phyloP scores from a whole-genome alignment of 768 basidiomycete genomes.

The Solioccasus polychromus region DNA sequence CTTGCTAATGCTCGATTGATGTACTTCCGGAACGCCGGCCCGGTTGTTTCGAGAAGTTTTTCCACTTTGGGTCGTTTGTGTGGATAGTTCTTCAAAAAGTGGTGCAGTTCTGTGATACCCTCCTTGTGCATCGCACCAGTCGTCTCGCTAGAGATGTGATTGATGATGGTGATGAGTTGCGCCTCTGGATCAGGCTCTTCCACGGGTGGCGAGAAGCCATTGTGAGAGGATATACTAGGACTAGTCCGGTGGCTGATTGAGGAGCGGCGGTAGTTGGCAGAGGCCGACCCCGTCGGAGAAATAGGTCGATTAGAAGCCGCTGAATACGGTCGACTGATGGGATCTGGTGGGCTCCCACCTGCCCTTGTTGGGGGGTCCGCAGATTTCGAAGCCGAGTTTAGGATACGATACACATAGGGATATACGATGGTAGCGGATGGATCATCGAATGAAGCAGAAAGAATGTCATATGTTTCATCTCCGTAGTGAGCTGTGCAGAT shows the following conservation, averaged over 20 bases:
- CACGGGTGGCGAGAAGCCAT: constrained; percentile 49
- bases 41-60: constrained; percentile 85
- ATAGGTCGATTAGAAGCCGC: constrained; percentile 66
- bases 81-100: constrained; percentile 89
- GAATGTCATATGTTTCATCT: constrained; percentile 86
- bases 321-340: constrained; percentile 47
- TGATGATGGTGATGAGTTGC: constrained; percentile 77
- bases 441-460: constrained; percentile 89
- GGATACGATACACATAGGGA: constrained; percentile 89
- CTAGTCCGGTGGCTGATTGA: constrained; percentile 67
- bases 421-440: constrained; percentile 98
- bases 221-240: constrained; percentile 61
- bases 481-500: constrained; percentile 66
- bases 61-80: constrained; percentile 81
- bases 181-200: constrained; percentile 88
- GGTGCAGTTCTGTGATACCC: constrained; percentile 91
- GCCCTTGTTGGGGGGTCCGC: constrained; percentile 32
- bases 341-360: constrained; percentile 33
- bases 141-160: constrained; percentile 84
- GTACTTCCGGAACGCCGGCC: constrained; percentile 88
- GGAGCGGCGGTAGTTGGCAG: constrained; percentile 51
- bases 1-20: constrained; percentile 85
- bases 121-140: constrained; percentile 89
- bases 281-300: constrained; percentile 66
- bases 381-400: constrained; percentile 62